Base-by-base conservation (phyloP, 202 grass and related monocot species). In the Tripidium arundinaceum region DNA sequence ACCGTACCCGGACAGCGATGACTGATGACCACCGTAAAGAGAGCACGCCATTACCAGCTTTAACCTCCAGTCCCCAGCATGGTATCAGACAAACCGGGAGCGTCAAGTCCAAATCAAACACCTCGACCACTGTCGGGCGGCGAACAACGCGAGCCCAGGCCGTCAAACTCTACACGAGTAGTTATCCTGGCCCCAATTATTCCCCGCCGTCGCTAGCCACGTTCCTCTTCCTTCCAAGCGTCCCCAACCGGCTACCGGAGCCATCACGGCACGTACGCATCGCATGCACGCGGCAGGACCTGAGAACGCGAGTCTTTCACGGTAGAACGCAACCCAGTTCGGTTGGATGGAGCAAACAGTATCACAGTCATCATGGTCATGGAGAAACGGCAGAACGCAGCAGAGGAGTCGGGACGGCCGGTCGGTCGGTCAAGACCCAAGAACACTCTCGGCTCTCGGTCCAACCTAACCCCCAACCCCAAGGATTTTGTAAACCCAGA, bases 381-480 rank as follows among this genome's bases (percentile, higher is more conserved):
- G n/a, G n/a, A 54, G 49, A 4, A 50, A 50, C 47, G 47, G 47
- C 47, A 50, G 49, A 54, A 8, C 18, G 49, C 6, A 49, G 45
- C 45, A 43, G n/a, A n/a, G n/a, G n/a, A n/a, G n/a, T n/a, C n/a
- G n/a, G n/a, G n/a, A 61, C 19, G 78, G 49, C 13, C 54, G 54
- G 41, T 13, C 41, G 11, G 37, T 38, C 65, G 39, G 88, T 84
- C 88, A 71, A 91, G 70, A 14, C 77, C 24, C 61, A 26, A 79
- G 45, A 4, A 18, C 38, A 0, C 25, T 19, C 37, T 38, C 33
- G 6, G 2, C 0, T 54, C 19, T 58, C 84, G 80, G 86, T 67
- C 76, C 68, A 75, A n/a, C n/a, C 81, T 88, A 90, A 90, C 90
- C 83, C 80, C 82, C 85, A 86, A 88, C 29, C 63, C 64, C 67